Percentiles rank a stretch among this genome's conserved stretches.
Evolutionary conservation across 208 protist genomes (phyloP).

Genomic region (Leishmania mexicana): DNA sequence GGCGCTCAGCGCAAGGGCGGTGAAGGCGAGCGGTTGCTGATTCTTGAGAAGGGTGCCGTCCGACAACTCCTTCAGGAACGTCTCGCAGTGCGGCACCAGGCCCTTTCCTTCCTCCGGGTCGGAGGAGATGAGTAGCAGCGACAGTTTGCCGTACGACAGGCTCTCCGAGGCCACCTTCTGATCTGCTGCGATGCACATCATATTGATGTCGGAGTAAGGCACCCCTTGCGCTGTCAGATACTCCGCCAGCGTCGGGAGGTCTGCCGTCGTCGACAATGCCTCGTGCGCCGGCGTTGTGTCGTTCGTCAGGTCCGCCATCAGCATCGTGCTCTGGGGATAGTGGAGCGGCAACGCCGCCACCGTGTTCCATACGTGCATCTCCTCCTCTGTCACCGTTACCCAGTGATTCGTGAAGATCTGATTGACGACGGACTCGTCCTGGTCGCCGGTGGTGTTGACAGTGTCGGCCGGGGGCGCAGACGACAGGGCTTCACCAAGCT

Average conservation of each 20-base stretch:
- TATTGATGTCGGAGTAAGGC: conserved; percentile 48
- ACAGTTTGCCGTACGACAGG: conserved; percentile 74
- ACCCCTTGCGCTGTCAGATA: conserved; percentile 46
- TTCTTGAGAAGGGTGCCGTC: conserved; percentile 47
- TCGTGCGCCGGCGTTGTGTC: conserved; percentile 24
- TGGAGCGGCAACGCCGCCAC: conserved; percentile 55
- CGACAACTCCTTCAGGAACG: conserved; percentile 36
- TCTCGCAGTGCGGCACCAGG: conserved; percentile 38
- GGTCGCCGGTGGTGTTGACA: conserved; percentile 20
- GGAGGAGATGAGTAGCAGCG: conserved; percentile 62
- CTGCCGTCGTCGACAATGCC: conserved; percentile 15
- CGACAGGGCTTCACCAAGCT: not conserved
- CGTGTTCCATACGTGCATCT: conserved; percentile 70
- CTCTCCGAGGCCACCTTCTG: conserved; percentile 69
- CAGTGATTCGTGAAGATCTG: conserved; percentile 60
- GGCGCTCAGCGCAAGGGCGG: conserved; percentile 63
- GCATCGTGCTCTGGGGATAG: conserved; percentile 45
- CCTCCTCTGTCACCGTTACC: conserved; percentile 60
- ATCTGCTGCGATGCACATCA: conserved; percentile 75
- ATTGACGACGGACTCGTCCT: conserved; percentile 37
- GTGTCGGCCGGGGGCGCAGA: conserved; percentile 12
- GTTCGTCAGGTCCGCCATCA: conserved; percentile 40
- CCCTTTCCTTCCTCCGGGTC: conserved; percentile 36
- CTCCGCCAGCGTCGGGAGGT: conserved; percentile 50
- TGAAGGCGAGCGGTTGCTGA: conserved; percentile 59